Percentiles rank a stretch among this genome's conserved stretches.
Evolutionary conservation across 805 yeast genomes (phyloP).

Genomic region (Barnettozyma botsteinii): DNA sequence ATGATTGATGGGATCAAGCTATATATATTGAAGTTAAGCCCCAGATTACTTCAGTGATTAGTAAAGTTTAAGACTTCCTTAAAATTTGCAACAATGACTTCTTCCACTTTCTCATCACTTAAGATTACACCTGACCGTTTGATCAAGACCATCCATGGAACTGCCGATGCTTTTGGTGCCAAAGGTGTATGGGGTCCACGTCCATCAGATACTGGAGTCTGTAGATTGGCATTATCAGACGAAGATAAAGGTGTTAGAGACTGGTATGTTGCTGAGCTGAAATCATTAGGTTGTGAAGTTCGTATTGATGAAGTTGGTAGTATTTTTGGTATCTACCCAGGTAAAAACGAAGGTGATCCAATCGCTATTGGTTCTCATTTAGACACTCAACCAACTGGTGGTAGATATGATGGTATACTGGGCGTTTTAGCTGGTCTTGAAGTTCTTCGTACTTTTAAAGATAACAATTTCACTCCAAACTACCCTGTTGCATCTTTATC

Average conservation of each 20-base stretch:
- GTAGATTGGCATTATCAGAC: constrained; percentile 57
- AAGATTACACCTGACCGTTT: constrained; percentile 37
- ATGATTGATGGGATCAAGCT: too few relatives aligned
- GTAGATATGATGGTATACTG: constrained; percentile 66
- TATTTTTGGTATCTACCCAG: constrained; percentile 61
- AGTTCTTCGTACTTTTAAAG: constrained; percentile 58
- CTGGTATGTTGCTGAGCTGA: constrained; percentile 55
- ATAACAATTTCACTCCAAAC: constrained; percentile 51
- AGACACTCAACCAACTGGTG: constrained; percentile 77
- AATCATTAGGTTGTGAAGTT: constrained; percentile 48
- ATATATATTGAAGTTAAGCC: constrained; percentile 1
- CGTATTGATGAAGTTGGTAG: constrained; percentile 63
- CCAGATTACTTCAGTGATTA: too few relatives aligned
- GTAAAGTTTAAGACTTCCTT: too few relatives aligned
- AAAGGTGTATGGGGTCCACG: constrained; percentile 52
- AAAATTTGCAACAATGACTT: constrained; percentile 4
- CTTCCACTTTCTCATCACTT: constrained; percentile 12
- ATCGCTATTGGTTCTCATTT: constrained; percentile 69
- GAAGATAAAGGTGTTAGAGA: constrained; percentile 59
- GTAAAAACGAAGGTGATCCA: constrained; percentile 43
- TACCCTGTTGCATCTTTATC: constrained; percentile 59
- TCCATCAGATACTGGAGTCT: constrained; percentile 57
- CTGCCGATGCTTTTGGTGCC: constrained; percentile 55
- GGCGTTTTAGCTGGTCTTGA: constrained; percentile 68
- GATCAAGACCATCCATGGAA: constrained; percentile 53